Evolutionary conservation across 805 yeast genomes (phyloP), one percentile per base, ranked within the genome.

Genomic region (Yarrowia divulgata): DNA sequence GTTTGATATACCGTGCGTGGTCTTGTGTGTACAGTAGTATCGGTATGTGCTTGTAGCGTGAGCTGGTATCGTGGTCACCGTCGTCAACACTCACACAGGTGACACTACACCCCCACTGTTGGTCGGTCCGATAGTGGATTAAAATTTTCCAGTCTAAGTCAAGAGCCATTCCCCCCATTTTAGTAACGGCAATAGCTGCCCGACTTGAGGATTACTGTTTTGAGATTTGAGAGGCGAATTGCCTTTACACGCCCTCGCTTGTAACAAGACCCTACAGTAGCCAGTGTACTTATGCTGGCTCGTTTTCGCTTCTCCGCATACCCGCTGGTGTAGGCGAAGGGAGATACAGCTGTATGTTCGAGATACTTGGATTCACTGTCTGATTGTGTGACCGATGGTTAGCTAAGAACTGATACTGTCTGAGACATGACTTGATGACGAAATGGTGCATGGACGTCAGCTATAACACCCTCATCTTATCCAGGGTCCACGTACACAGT

Each of bases 281-380:
- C 43, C 14, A n/a, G 8, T 13, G n/a, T 39, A 32, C 54, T 16
- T 16, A 32, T 35, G 42, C n/a, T 35, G 57, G 55, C 42, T 54
- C 58, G 58, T 54, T 35, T 54, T 19, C 58, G 43, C 32, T 37
- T 19, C 42, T 37, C 32, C 58, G 58, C 58, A 54, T 54, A 54
- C 58, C 58, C 58, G 58, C 13, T 23, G 29, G 29, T 2, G 29
- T 23, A 23, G 29, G 29, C 3, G 29, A 23, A 23, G 29, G 29
- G 29, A 23, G 29, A 23, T 4, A 23, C n/a, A n/a, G n/a, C 29
- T 23, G 29, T 23, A 23, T 23, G 29, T 23, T 23, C 29, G 29
- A 23, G 29, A 23, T 23, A 23, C 29, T 23, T 23, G 29, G 29
- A 23, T 4, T 23, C 29, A 23, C 29, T 23, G 4, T 4, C 29